phyloP scores from a whole-genome alignment of 345 rosid genomes.

The Syzygium aromaticum region DNA sequence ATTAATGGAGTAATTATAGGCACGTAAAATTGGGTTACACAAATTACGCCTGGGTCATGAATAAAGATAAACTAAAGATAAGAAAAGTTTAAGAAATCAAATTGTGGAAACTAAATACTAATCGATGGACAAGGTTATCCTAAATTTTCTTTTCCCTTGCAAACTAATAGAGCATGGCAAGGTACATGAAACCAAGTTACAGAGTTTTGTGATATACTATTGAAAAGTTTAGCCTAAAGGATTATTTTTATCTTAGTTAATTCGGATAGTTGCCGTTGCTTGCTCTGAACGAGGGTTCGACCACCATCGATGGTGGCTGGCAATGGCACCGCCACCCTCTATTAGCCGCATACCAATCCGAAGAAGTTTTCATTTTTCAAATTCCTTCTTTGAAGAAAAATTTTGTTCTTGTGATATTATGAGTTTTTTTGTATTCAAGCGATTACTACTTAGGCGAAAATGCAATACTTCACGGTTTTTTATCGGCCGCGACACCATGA shows the following conservation, averaged over 20 bases:
- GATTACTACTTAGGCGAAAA: background rate
- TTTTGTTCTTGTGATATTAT: background rate
- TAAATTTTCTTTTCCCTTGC: background rate
- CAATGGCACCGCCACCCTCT: background rate
- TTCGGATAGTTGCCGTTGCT: background rate
- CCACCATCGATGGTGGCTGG: background rate
- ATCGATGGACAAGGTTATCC: background rate
- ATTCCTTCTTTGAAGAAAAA: background rate
- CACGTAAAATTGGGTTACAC: background rate
- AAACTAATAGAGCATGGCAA: background rate
- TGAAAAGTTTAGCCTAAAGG: background rate
- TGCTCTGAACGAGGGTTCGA: background rate
- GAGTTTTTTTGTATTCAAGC: background rate
- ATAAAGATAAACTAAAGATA: background rate
- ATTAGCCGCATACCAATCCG: accelerated
- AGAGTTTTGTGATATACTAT: background rate
- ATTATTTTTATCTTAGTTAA: background rate
- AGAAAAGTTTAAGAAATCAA: background rate
- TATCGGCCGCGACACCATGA: background rate
- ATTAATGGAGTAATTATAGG: background rate
- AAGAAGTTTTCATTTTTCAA: background rate
- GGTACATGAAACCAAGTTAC: background rate
- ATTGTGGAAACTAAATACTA: background rate
- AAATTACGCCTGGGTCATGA: background rate
- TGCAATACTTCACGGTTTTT: background rate